Evolutionary conservation across 139 green algal genomes (phyloP).

Genomic region (Coccomyxa sp.): DNA sequence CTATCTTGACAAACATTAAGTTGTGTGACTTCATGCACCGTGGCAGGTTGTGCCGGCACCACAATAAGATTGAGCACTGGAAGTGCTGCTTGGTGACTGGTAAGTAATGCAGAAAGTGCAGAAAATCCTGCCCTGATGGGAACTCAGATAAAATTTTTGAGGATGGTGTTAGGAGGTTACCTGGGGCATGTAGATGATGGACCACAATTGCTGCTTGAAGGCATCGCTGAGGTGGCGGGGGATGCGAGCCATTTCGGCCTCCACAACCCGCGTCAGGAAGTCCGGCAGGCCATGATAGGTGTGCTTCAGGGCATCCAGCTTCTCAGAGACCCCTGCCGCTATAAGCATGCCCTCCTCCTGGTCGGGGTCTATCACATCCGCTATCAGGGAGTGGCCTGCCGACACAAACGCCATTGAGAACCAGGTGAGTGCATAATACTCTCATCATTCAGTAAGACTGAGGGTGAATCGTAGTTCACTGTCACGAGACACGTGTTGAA

Average conservation of each 20-base stretch:
- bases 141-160: too few relatives aligned
- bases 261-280: slow-evolving; percentile 55
- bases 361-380: slow-evolving; percentile 49
- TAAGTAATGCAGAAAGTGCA: too few relatives aligned
- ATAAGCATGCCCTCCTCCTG: slow-evolving; percentile 53
- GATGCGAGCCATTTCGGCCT: slow-evolving; percentile 54
- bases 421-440: background rate
- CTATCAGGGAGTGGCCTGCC: slow-evolving; percentile 38
- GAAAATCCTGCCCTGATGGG: too few relatives aligned
- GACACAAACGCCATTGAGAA: background rate
- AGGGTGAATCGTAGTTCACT: background rate
- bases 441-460: background rate
- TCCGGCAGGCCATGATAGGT: slow-evolving; percentile 56
- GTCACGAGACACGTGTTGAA: background rate
- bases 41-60: too few relatives aligned
- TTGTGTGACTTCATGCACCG: too few relatives aligned
- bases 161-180: background rate
- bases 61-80: too few relatives aligned
- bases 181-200: slow-evolving; percentile 50
- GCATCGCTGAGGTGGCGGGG: slow-evolving; percentile 37
- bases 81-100: too few relatives aligned
- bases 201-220: slow-evolving; percentile 52
- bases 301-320: slow-evolving; percentile 70
- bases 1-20: too few relatives aligned
- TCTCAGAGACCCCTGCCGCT: slow-evolving; percentile 48